phyloP scores from a whole-genome alignment of 2,329 filamentous ascomycete genomes.

The Verticillium klebahnii region DNA sequence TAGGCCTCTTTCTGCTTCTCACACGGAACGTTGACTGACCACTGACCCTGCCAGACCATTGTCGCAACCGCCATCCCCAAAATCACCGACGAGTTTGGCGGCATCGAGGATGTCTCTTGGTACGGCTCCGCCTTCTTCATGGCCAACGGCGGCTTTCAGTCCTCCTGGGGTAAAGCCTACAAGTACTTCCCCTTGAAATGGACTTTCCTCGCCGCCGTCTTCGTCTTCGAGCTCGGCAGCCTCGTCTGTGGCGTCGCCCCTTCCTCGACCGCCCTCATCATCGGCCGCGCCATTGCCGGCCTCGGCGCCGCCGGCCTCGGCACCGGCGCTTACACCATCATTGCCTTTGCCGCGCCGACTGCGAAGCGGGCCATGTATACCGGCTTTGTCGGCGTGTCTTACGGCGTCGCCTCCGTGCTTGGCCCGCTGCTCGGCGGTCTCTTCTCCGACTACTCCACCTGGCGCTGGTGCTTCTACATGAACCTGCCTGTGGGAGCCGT shows the following conservation, averaged over 20 bases:
- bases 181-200: conserved; percentile 39
- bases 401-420: conserved; percentile 36
- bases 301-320: conserved; percentile 41
- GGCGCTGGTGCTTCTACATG: conserved; percentile 37
- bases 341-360: conserved; percentile 31
- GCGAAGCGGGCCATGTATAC: conserved; percentile 27
- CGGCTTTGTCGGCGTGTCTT: conserved; percentile 39
- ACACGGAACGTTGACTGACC: too few relatives aligned
- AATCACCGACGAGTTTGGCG: conserved; percentile 37
- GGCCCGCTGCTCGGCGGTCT: conserved; percentile 28
- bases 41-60: conserved; percentile 23
- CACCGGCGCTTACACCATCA: conserved; percentile 37
- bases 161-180: conserved; percentile 37
- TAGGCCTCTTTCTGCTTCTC: too few relatives aligned
- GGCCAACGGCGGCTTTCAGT: conserved; percentile 33
- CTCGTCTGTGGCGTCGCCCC: conserved; percentile 32
- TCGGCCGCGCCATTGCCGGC: conserved; percentile 29
- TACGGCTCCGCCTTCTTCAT: conserved; percentile 41
- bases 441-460: conserved; percentile 29
- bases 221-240: conserved; percentile 38
- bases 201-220: conserved; percentile 30
- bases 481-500: conserved; percentile 32
- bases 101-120: conserved; percentile 44
- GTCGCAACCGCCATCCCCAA: conserved; percentile 39
- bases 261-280: conserved; percentile 25